Conservation (phyloP, 345 rosid species). For the Moricandia arvensis region DNA sequence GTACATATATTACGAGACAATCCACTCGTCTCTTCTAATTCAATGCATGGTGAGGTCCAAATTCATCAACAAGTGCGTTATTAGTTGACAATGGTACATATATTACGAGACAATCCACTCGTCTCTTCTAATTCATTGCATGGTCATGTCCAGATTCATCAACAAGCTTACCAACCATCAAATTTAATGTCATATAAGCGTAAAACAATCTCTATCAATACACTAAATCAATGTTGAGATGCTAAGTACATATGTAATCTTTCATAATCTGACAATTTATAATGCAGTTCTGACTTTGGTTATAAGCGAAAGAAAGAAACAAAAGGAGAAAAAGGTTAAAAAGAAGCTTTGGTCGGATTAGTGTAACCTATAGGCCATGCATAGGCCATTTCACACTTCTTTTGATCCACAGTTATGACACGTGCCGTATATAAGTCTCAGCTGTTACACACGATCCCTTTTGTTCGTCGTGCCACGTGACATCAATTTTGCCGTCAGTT, state of each 20-base stretch:
- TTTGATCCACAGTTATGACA: conserved; percentile 39
- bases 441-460: conserved; percentile 37
- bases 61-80: conserved; percentile 4
- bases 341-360: conserved; percentile 34
- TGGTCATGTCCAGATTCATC: conserved; percentile 8
- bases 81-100: neutral
- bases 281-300: neutral
- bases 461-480: conserved; percentile 25
- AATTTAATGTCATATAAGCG: neutral
- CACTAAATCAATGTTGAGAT: neutral
- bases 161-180: neutral
- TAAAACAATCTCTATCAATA: neutral
- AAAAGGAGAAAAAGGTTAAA: conserved; percentile 28
- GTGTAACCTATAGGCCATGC: conserved; percentile 61
- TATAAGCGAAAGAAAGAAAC: conserved; percentile 20
- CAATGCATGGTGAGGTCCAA: too few species aligned
- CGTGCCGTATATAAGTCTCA: conserved; percentile 37
- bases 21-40: conserved; percentile 13
- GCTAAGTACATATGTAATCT: neutral
- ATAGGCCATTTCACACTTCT: conserved; percentile 51
- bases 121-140: conserved; percentile 1
- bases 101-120: conserved; percentile 3
- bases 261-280: neutral
- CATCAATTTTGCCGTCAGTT: conserved; percentile 27
- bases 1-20: neutral